Conservation (phyloP, 305 asterid genomes). For the Nicotiana rustica region DNA sequence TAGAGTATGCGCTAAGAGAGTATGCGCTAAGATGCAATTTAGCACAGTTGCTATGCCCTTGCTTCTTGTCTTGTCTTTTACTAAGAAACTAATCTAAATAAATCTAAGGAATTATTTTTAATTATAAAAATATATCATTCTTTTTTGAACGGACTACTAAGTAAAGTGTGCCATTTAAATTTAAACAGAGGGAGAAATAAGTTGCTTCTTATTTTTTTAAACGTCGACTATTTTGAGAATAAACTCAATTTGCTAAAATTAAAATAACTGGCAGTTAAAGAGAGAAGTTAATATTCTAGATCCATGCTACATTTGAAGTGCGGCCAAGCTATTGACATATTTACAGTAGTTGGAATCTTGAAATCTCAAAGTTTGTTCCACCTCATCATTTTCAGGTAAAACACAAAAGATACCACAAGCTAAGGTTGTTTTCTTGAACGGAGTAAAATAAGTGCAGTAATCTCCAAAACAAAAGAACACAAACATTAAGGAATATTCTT, state of each 20-base stretch:
- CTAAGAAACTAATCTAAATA: too few species aligned
- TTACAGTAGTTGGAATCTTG: neutral
- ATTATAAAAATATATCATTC: too few species aligned
- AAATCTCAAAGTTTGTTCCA: conserved; percentile 18
- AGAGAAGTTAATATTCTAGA: neutral
- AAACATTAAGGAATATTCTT: conserved; percentile 33
- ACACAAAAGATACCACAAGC: neutral
- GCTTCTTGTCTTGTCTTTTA: too few species aligned
- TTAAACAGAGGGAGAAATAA: neutral
- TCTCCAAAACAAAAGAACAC: conserved; percentile 30
- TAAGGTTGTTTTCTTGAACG: neutral
- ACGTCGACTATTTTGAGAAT: neutral
- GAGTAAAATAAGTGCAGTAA: neutral
- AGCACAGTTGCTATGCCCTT: too few species aligned
- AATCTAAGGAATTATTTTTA: too few species aligned
- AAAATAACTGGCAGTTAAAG: neutral
- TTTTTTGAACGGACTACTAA: too few species aligned
- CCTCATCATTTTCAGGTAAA: neutral
- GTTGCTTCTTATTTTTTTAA: neutral
- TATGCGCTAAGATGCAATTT: too few species aligned
- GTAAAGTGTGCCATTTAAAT: too few species aligned
- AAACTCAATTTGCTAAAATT: neutral
- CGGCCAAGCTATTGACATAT: neutral
- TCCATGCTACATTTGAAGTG: neutral
- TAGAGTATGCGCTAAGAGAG: too few species aligned